These are phyloP conservation scores for Aspergillus nanangensis DNA, from an alignment of 495 filamentous ascomycete genomes.

Conservation along the genomic window DNA sequence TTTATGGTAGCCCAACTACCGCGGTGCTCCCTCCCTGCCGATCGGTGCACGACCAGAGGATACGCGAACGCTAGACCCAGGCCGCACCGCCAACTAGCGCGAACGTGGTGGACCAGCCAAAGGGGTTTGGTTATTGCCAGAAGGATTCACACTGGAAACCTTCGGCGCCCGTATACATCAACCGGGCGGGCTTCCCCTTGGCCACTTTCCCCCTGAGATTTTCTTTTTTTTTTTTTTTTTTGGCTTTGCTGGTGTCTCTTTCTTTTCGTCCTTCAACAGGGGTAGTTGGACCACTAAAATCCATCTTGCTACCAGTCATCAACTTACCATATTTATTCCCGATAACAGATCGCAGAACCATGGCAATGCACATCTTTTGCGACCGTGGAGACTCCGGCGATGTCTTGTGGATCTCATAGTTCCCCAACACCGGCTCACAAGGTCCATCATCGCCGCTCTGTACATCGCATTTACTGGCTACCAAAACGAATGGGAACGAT, in stretches of 20 bases:
- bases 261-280: not conserved
- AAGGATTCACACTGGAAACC: too few species aligned
- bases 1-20: constrained; percentile 7
- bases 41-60: constrained; percentile 16
- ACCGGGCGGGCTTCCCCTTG: too few species aligned
- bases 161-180: too few species aligned
- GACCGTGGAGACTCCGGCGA: constrained; percentile 66
- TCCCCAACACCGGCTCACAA: constrained; percentile 49
- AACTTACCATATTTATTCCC: constrained; percentile 61
- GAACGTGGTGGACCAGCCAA: constrained; percentile 26
- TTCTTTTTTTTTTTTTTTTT: not conserved
- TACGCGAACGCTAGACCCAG: constrained; percentile 27
- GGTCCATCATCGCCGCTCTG: constrained; percentile 41
- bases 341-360: constrained; percentile 69
- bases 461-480: constrained; percentile 83
- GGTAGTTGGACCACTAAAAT: not conserved
- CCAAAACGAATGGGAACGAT: constrained; percentile 67
- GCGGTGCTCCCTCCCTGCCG: constrained; percentile 3
- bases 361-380: constrained; percentile 71
- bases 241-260: not conserved
- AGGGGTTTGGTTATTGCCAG: constrained; percentile 16
- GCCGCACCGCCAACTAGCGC: constrained; percentile 22
- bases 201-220: not conserved
- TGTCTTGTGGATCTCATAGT: constrained; percentile 67
- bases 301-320: too few species aligned